Conservation (phyloP, 164 flowering plant species). For the Kalanchoe fedtschenkoi region DNA sequence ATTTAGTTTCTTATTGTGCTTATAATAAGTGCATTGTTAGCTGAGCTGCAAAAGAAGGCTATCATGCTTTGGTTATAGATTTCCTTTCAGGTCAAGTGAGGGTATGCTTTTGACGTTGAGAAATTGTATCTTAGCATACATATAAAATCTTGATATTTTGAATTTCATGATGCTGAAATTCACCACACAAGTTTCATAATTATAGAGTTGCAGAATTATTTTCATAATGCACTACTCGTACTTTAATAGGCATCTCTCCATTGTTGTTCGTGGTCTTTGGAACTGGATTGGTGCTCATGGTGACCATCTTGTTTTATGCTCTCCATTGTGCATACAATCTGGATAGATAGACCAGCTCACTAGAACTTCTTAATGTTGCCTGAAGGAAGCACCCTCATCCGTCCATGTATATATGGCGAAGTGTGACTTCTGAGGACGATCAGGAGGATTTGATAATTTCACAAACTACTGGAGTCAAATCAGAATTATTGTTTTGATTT, state of each 20-base stretch:
- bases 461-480: conserved; percentile 16
- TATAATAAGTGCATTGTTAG: neutral
- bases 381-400: conserved; percentile 31
- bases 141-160: neutral
- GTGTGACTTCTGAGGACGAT: conserved; percentile 36
- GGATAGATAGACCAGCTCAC: conserved; percentile 1
- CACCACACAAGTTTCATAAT: neutral
- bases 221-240: neutral
- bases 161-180: neutral
- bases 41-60: neutral
- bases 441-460: conserved; percentile 30
- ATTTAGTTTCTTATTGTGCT: neutral
- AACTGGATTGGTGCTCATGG: neutral
- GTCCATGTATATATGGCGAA: conserved; percentile 23
- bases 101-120: neutral
- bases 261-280: neutral
- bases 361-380: conserved; percentile 14
- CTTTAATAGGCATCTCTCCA: neutral
- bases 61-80: neutral
- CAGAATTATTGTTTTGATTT: too few species aligned
- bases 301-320: too few species aligned
- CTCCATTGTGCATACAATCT: neutral
- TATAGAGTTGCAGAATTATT: neutral
- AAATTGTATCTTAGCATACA: neutral
- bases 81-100: neutral